A percentile compares a stretch with the other conserved stretches of the same genome.
These are phyloP conservation scores for Mycena floridula DNA, from an alignment of 768 basidiomycete species.

Conservation along the genomic window DNA sequence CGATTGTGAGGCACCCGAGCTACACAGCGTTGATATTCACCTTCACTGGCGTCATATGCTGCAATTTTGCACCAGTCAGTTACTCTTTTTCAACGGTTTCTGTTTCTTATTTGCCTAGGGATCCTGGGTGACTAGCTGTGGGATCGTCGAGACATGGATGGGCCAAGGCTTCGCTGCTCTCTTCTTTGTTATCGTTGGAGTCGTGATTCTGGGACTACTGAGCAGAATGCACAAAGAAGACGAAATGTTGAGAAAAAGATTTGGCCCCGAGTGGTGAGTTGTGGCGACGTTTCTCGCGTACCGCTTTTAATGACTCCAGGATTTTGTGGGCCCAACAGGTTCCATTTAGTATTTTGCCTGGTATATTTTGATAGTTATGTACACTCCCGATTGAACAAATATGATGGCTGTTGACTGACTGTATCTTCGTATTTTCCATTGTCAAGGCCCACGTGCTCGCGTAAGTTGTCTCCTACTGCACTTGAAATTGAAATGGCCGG, in stretches of 20 bases:
- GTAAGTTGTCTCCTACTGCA: too few relatives aligned
- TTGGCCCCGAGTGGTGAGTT: constrained; percentile 34
- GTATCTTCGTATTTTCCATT: too few relatives aligned
- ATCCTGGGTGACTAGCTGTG: constrained; percentile 40
- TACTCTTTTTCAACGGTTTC: constrained; percentile 3
- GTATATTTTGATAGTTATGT: constrained; percentile 29
- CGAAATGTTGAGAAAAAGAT: constrained; percentile 28
- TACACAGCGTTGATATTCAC: constrained; percentile 37
- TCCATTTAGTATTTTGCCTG: constrained; percentile 42
- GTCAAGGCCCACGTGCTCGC: too few relatives aligned
- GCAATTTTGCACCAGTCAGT: constrained; percentile 30
- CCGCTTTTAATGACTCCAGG: too few relatives aligned
- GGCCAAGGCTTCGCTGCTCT: constrained; percentile 22
- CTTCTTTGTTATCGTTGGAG: constrained; percentile 22
- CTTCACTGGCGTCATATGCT: constrained; percentile 26
- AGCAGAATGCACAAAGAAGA: constrained; percentile 42
- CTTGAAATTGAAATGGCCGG: too few relatives aligned
- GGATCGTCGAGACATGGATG: constrained; percentile 23
- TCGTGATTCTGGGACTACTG: constrained; percentile 28
- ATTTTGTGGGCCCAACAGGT: constrained; percentile 43
- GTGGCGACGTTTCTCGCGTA: too few relatives aligned
- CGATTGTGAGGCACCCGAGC: constrained; percentile 43
- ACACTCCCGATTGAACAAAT: too few relatives aligned
- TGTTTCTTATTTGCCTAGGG: constrained; percentile 22
- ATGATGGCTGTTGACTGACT: too few relatives aligned